Evolutionary conservation across 2,329 filamentous ascomycete species (phyloP), one percentile per base, ranked within the genome.

Genomic region (Phaeomoniella chlamydospora): DNA sequence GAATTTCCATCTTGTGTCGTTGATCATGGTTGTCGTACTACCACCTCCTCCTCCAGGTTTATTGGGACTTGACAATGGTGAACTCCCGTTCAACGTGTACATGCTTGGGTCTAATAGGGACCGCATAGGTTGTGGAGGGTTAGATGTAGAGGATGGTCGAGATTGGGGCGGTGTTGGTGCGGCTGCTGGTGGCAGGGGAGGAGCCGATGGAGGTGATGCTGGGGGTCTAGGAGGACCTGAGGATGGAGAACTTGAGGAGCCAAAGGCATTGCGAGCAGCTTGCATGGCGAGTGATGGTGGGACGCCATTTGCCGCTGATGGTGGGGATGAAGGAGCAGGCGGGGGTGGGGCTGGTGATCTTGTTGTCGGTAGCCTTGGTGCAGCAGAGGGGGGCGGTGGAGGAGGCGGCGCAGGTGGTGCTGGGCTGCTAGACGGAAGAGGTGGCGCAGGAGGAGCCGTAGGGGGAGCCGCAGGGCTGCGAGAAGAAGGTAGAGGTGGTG

Each of bases 1-100:
- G 52, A 94, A 98, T 44, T 78, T 80, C 77, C 86, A 98, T 45
- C 88, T 70, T 37, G 68, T 57, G 55, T 96, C 90, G 42, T 85
- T 72, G 34, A 94, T 75, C 9, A 72, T 58, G 39, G 77, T 60
- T 4, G 43, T n/a, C n/a, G n/a, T n/a, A n/a, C n/a, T n/a, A n/a
- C n/a, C n/a, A n/a, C n/a, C n/a, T n/a, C n/a, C 34, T 15, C 53
- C 51, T 29, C 48, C 42, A 41, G 40, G 38, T 13, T 36, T 45
- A 44, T 31, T 51, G 18, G 50, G 37, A 31, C 45, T 46, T 38
- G 47, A 44, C 32, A 47, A 41, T 35, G 50, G 41, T 32, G 49
- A 51, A 37, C 51, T 49, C 39, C 77, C 77, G 49, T 82, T 83
- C 31, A 86, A 64, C 1, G 83, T 90, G 56, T 86, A 90, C 10